Percentiles rank a stretch among this genome's conserved stretches.
Conservation (phyloP, 2,329 filamentous ascomycete species). For the Thelonectria olida region DNA sequence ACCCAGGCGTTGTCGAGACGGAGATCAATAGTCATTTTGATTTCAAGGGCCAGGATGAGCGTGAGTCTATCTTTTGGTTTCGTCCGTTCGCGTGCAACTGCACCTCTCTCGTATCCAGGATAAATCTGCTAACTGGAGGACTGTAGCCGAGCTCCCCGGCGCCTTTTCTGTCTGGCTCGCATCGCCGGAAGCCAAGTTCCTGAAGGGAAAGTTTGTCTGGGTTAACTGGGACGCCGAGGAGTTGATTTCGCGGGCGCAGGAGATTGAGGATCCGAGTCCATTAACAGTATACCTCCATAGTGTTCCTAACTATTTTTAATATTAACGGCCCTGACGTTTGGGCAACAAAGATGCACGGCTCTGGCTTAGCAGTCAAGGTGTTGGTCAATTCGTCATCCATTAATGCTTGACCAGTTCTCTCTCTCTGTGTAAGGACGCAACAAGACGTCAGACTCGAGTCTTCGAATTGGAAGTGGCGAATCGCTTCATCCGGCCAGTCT, state of each 20-base stretch:
- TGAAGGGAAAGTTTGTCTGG: slow-evolving; percentile 44
- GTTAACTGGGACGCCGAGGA: slow-evolving; percentile 50
- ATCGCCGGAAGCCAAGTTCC: slow-evolving; percentile 42
- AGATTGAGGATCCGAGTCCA: slow-evolving; percentile 38
- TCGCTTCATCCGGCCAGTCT: no score
- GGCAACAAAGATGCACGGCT: no score
- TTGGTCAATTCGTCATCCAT: no score
- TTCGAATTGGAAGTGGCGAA: no score
- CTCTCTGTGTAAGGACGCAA: no score
- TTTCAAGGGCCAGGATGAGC: background rate
- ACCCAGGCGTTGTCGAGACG: slow-evolving; percentile 53
- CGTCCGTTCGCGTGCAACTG: no score
- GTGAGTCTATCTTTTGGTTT: background rate
- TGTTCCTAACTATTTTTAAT: background rate
- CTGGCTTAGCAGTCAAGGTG: no score
- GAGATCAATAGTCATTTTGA: slow-evolving; percentile 38
- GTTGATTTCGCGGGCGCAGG: slow-evolving; percentile 45
- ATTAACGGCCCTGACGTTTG: no score
- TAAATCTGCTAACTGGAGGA: background rate
- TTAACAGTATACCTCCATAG: background rate
- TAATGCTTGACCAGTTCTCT: no score
- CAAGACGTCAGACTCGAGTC: no score
- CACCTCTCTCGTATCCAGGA: no score
- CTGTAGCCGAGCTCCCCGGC: slow-evolving; percentile 29
- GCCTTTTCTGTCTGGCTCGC: slow-evolving; percentile 31